Evolutionary conservation across 305 asterid species (phyloP).

Genomic region (Rubia tinctorum): DNA sequence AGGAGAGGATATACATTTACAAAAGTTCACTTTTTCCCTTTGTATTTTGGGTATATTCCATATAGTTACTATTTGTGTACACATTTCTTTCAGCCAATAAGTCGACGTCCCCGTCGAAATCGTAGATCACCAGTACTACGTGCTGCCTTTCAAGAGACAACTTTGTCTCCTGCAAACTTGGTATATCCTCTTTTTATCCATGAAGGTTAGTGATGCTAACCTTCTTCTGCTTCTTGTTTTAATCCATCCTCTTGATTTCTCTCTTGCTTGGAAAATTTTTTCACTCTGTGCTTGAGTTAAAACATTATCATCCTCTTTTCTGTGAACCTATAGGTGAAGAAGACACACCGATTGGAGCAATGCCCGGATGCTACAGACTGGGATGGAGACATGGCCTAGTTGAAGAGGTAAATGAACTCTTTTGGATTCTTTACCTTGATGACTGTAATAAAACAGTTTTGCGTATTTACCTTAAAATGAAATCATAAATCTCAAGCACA

Average conservation of each 20-base stretch:
- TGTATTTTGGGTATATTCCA: background rate
- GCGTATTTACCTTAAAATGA: background rate
- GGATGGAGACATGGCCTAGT: constrained; percentile 99
- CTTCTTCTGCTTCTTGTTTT: background rate
- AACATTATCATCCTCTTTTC: background rate
- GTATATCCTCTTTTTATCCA: constrained; percentile 98
- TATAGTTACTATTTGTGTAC: background rate
- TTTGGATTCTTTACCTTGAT: background rate
- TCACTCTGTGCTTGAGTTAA: background rate
- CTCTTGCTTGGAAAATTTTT: background rate
- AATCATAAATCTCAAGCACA: background rate
- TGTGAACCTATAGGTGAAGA: constrained; percentile 67
- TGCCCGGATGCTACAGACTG: constrained; percentile 99
- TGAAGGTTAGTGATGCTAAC: constrained; percentile 53
- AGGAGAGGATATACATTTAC: background rate
- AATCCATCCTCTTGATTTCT: background rate
- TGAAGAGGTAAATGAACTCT: constrained; percentile 65
- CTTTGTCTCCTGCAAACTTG: constrained; percentile 80
- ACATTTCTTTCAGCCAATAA: constrained; percentile 52
- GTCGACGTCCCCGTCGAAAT: constrained; percentile 82
- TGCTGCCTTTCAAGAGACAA: constrained; percentile 91
- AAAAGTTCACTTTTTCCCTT: background rate
- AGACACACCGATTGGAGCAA: constrained; percentile 95
- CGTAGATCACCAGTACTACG: constrained; percentile 72
- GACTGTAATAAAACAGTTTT: background rate